Conservation (phyloP, 352 stramenopile species). For the Globisporangium canariense region DNA sequence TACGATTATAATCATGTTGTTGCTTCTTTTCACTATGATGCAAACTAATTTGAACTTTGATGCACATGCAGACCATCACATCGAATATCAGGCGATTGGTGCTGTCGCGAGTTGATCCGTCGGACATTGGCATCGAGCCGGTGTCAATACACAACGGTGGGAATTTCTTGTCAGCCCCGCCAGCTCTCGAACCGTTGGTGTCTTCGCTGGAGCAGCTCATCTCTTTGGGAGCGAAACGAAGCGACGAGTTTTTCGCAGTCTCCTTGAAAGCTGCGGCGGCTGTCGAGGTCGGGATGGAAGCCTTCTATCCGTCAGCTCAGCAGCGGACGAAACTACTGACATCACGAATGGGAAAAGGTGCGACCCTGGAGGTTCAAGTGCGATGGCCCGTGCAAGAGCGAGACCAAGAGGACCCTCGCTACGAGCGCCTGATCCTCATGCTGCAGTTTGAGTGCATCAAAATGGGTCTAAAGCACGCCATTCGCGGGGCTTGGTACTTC, state of each 20-base stretch:
- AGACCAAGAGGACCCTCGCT: conserved; percentile 84
- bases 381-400: conserved; percentile 84
- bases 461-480: conserved; percentile 57
- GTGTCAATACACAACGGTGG: conserved; percentile 32
- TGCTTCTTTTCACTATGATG: neutral
- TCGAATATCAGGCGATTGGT: conserved; percentile 82
- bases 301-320: conserved; percentile 82
- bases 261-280: conserved; percentile 82
- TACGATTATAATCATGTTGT: conserved; percentile 15
- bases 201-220: conserved; percentile 72
- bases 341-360: conserved; percentile 78
- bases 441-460: conserved; percentile 85
- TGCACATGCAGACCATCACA: conserved; percentile 55
- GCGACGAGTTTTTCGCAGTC: conserved; percentile 72
- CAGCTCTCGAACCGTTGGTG: conserved; percentile 63
- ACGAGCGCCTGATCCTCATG: conserved; percentile 84
- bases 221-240: conserved; percentile 75
- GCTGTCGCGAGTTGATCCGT: conserved; percentile 69
- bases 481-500: conserved; percentile 78
- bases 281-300: conserved; percentile 84
- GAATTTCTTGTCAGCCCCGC: conserved; percentile 51
- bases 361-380: conserved; percentile 82
- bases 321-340: conserved; percentile 79
- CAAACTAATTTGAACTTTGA: conserved; percentile 1
- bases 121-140: conserved; percentile 65